Evolutionary conservation across 306 rosid species (phyloP).

Genomic region (Cercis canadensis): DNA sequence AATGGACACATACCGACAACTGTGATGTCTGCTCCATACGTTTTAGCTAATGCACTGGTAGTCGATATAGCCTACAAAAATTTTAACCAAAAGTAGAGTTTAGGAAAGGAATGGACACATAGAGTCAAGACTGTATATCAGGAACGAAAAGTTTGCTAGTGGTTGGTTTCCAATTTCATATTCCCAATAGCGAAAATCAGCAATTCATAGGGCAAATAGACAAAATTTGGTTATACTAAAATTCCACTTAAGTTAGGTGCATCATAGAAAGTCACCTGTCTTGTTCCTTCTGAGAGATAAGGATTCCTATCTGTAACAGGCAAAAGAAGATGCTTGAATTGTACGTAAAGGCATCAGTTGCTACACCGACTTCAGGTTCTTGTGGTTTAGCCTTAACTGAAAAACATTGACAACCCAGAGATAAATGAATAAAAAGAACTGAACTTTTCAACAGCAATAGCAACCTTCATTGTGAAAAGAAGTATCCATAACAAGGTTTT

Average conservation of each 20-base stretch:
- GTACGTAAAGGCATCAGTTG: conserved; percentile 63
- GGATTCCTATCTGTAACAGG: conserved; percentile 90
- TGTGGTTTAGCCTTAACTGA: conserved; percentile 65
- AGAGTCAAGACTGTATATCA: background rate
- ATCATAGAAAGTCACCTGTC: conserved; percentile 56
- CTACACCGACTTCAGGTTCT: conserved; percentile 61
- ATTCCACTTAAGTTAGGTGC: background rate
- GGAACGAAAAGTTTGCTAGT: background rate
- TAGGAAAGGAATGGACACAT: conserved; percentile 16
- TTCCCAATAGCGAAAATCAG: background rate
- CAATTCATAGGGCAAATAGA: background rate
- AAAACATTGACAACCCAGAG: conserved; percentile 8
- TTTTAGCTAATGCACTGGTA: conserved; percentile 81
- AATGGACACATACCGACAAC: conserved; percentile 90
- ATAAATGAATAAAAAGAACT: background rate
- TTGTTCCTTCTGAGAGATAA: conserved; percentile 85
- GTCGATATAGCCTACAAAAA: conserved; percentile 73
- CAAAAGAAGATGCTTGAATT: conserved; percentile 83
- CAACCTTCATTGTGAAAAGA: too few relatives aligned
- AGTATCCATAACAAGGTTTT: too few relatives aligned
- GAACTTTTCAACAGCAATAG: too few relatives aligned
- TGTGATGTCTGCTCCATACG: conserved; percentile 90
- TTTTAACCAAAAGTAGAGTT: conserved; percentile 28
- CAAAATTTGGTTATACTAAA: background rate
- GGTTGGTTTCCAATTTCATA: background rate